A percentile compares a stretch with the other conserved stretches of the same genome.
Conservation (phyloP, 2,329 filamentous ascomycete genomes). For the Fusarium coicis region DNA sequence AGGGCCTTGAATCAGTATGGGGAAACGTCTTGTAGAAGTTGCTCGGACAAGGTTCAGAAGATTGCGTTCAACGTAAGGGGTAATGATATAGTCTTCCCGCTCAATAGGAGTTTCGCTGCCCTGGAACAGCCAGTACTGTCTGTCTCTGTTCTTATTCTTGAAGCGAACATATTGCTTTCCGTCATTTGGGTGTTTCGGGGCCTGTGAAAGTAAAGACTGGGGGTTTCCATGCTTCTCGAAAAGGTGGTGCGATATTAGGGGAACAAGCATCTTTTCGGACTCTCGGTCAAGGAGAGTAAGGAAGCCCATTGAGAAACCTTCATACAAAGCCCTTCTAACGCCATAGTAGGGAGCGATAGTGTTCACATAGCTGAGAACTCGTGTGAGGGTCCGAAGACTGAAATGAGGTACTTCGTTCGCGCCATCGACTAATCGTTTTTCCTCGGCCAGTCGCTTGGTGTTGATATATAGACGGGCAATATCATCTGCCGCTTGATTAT, state of each 20-base stretch:
- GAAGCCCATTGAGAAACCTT: constrained; percentile 99
- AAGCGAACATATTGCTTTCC: constrained; percentile 84
- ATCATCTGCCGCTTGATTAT: constrained; percentile 79
- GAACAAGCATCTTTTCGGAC: constrained; percentile 82
- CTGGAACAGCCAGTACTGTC: constrained; percentile 90
- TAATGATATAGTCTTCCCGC: constrained; percentile 93
- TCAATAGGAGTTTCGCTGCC: constrained; percentile 73
- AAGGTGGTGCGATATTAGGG: constrained; percentile 83
- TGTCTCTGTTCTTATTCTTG: constrained; percentile 68
- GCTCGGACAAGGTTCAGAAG: constrained; percentile 94
- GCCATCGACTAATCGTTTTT: constrained; percentile 90
- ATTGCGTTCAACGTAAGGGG: constrained; percentile 93
- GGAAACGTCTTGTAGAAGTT: constrained; percentile 90
- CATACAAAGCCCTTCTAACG: constrained; percentile 85
- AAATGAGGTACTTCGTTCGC: constrained; percentile 97
- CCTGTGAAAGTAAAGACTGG: constrained; percentile 79
- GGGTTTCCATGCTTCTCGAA: constrained; percentile 75
- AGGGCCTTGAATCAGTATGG: constrained; percentile 93
- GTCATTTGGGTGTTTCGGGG: constrained; percentile 80
- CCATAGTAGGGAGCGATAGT: constrained; percentile 87
- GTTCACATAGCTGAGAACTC: constrained; percentile 87
- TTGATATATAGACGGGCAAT: constrained; percentile 89
- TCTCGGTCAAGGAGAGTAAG: constrained; percentile 85
- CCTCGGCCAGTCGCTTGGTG: constrained; percentile 82
- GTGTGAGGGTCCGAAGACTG: constrained; percentile 91